Percentiles rank a stretch among this genome's conserved stretches.
Conservation (phyloP, 2,329 filamentous ascomycete genomes). For the Alternaria gaisen region DNA sequence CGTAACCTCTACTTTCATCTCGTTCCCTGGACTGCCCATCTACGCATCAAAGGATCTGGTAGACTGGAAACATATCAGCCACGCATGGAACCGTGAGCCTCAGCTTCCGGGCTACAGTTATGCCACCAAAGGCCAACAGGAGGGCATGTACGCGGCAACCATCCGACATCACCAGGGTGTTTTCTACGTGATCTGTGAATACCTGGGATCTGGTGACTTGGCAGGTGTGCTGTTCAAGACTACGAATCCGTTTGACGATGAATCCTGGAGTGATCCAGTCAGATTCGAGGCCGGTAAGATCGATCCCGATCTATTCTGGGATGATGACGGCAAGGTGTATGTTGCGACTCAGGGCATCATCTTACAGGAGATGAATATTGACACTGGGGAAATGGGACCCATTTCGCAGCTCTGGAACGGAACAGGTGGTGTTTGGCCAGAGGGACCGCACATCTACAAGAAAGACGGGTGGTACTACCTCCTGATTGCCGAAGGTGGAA, state of each 20-base stretch:
- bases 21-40: slow-evolving; percentile 62
- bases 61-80: slow-evolving; percentile 22
- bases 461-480: slow-evolving; percentile 47
- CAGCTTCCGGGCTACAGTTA: slow-evolving; percentile 28
- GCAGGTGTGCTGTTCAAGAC: slow-evolving; percentile 25
- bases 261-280: slow-evolving; percentile 28
- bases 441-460: slow-evolving; percentile 52
- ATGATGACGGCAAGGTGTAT: slow-evolving; percentile 64
- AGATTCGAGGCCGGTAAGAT: slow-evolving; percentile 33
- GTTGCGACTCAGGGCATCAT: slow-evolving; percentile 35
- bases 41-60: slow-evolving; percentile 60
- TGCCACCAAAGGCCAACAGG: slow-evolving; percentile 14
- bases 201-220: slow-evolving; percentile 9
- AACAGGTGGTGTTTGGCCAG: slow-evolving; percentile 35
- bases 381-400: slow-evolving; percentile 40
- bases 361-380: slow-evolving; percentile 44
- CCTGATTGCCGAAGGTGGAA: slow-evolving; percentile 48
- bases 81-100: slow-evolving; percentile 28
- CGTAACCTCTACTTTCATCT: slow-evolving; percentile 61
- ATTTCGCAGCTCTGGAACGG: slow-evolving; percentile 35
- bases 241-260: slow-evolving; percentile 24
- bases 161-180: slow-evolving; percentile 33
- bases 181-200: slow-evolving; percentile 34
- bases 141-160: slow-evolving; percentile 36
- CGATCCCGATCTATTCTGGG: slow-evolving; percentile 66